Evolutionary conservation across 108 stramenopile genomes (phyloP).

Genomic region (Nannochloropsis oceanica): DNA sequence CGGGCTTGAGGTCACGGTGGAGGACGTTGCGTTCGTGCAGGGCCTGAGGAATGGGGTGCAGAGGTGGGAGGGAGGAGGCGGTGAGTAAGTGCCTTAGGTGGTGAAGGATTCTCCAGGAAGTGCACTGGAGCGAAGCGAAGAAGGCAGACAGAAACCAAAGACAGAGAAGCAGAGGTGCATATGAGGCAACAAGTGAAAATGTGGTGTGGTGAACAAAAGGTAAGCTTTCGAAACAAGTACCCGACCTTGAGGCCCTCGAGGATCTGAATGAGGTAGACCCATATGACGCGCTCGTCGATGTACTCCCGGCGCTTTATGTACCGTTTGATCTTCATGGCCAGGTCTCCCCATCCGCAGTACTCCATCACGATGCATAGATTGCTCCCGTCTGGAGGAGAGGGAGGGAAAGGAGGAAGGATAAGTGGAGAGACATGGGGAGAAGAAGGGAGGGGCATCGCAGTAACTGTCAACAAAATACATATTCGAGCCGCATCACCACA

Average conservation of each 20-base stretch:
- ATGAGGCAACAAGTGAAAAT: neutral
- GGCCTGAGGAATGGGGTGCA: neutral
- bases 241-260: neutral
- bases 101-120: neutral
- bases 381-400: neutral
- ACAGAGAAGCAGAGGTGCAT: neutral
- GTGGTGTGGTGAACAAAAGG: neutral
- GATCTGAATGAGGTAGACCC: constrained; percentile 29
- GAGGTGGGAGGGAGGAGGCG: too few relatives aligned
- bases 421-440: neutral
- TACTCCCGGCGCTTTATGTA: constrained; percentile 8
- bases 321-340: constrained; percentile 17
- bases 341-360: constrained; percentile 21
- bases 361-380: constrained; percentile 27
- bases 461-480: neutral
- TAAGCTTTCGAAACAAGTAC: neutral
- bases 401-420: neutral
- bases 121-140: neutral
- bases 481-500: too few relatives aligned
- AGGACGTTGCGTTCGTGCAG: constrained; percentile 15
- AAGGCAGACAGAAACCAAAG: neutral
- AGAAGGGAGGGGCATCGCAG: neutral
- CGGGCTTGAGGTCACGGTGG: constrained; percentile 38
- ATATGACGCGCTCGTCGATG: constrained; percentile 32
- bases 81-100: neutral